Evolutionary conservation across 2,329 filamentous ascomycete species (phyloP).

Genomic region (Clarireedia monteithiana): DNA sequence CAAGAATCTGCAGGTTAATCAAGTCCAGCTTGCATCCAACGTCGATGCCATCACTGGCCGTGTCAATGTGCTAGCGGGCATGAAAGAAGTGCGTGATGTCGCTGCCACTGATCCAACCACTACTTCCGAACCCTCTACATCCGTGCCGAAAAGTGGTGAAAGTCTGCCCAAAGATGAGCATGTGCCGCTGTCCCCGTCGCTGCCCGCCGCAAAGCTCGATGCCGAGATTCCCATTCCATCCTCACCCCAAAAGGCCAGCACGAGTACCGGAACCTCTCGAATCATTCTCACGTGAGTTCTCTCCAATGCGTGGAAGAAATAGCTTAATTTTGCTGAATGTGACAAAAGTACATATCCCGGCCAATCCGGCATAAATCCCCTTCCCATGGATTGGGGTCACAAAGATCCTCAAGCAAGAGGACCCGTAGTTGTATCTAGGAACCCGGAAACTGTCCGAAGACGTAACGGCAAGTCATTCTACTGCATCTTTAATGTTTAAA

Average conservation of each 20-base stretch:
- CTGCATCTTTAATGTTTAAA: slow-evolving; percentile 4
- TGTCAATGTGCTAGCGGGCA: slow-evolving; percentile 51
- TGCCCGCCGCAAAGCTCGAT: slow-evolving; percentile 23
- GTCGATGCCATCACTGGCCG: slow-evolving; percentile 54
- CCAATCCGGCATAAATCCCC: slow-evolving; percentile 88
- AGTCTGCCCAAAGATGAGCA: slow-evolving; percentile 16
- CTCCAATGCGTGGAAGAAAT: not conserved
- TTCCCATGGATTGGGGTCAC: slow-evolving; percentile 82
- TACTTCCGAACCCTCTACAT: slow-evolving; percentile 11
- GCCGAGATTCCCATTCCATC: slow-evolving; percentile 12
- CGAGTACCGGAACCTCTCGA: slow-evolving; percentile 40
- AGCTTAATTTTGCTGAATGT: not conserved
- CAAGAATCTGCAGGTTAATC: slow-evolving; percentile 47
- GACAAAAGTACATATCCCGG: slow-evolving; percentile 70
- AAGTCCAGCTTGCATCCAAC: slow-evolving; percentile 44
- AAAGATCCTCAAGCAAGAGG: slow-evolving; percentile 67
- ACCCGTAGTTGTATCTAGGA: slow-evolving; percentile 79
- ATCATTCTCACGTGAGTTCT: slow-evolving; percentile 52
- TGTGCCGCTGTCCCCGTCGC: slow-evolving; percentile 27
- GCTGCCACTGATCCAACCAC: slow-evolving; percentile 25
- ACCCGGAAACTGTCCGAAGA: slow-evolving; percentile 65
- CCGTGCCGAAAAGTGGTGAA: slow-evolving; percentile 11
- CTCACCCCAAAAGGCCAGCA: slow-evolving; percentile 30
- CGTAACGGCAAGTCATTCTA: slow-evolving; percentile 59
- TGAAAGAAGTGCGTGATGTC: slow-evolving; percentile 48